These are phyloP conservation scores for Colletotrichum brevisporum DNA, from an alignment of 2,329 filamentous ascomycete genomes.

Conservation along the genomic window DNA sequence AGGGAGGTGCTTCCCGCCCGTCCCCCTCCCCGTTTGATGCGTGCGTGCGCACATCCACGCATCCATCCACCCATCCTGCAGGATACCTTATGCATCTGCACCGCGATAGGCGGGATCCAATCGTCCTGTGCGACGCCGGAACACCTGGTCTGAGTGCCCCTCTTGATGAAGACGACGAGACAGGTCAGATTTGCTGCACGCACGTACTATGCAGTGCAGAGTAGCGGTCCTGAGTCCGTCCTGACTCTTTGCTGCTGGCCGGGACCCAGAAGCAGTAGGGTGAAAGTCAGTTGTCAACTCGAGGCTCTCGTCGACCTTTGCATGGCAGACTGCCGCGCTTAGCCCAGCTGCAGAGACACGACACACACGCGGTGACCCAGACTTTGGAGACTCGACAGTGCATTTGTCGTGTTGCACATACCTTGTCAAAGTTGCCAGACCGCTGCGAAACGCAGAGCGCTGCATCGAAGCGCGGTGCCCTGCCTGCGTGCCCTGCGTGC, in stretches of 20 bases:
- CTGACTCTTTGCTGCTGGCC: not conserved
- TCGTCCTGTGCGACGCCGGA: slow-evolving; percentile 39
- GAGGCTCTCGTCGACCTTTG: too few relatives aligned
- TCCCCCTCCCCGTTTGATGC: slow-evolving; percentile 24
- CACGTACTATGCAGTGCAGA: slow-evolving; percentile 7
- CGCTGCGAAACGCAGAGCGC: slow-evolving; percentile 7
- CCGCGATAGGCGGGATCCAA: slow-evolving; percentile 38
- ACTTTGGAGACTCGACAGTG: too few relatives aligned
- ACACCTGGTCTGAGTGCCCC: slow-evolving; percentile 39
- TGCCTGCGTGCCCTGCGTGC: not conserved
- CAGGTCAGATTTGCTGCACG: slow-evolving; percentile 27
- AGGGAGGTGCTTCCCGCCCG: slow-evolving; percentile 9
- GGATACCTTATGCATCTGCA: slow-evolving; percentile 35
- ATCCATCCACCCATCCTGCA: slow-evolving; percentile 27
- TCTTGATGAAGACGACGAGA: slow-evolving; percentile 32
- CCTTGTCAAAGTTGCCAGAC: slow-evolving; percentile 13
- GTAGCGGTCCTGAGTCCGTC: too few relatives aligned
- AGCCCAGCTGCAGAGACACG: slow-evolving; percentile 11
- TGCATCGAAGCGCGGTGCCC: not conserved
- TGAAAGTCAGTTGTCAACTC: too few relatives aligned
- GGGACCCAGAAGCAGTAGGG: slow-evolving; percentile 6
- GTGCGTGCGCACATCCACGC: slow-evolving; percentile 26
- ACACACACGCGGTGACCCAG: not conserved
- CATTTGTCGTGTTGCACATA: not conserved
- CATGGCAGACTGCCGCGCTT: not conserved